Evolutionary conservation across 805 yeast species (phyloP).

Genomic region (Ogataea salicorniae): DNA sequence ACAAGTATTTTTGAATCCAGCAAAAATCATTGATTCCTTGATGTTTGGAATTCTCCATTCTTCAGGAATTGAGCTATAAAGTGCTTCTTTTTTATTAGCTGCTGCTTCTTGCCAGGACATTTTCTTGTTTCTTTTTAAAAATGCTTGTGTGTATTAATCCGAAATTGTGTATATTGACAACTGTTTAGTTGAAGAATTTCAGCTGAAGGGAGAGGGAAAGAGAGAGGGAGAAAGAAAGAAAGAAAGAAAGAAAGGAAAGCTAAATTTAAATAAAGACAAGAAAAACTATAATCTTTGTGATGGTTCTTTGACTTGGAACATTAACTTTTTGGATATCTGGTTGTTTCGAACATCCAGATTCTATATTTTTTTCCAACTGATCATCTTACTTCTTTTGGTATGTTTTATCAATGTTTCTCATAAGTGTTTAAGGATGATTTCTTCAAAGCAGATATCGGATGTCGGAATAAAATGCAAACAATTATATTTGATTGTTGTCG

Average conservation of each 20-base stretch:
- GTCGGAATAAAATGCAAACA: too few species aligned
- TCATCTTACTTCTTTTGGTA: neutral
- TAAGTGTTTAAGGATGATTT: neutral
- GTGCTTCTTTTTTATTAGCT: neutral
- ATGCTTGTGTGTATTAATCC: too few species aligned
- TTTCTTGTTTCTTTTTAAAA: too few species aligned
- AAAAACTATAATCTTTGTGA: slow-evolving; percentile 33
- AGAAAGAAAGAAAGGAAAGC: too few species aligned
- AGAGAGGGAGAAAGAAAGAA: too few species aligned
- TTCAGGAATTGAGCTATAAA: slow-evolving; percentile 26
- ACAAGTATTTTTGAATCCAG: slow-evolving; percentile 38
- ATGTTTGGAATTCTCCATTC: slow-evolving; percentile 40
- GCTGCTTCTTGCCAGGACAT: neutral
- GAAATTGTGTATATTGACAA: too few species aligned
- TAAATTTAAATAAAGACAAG: slow-evolving; percentile 32
- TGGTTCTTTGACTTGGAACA: slow-evolving; percentile 5
- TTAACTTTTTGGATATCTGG: slow-evolving; percentile 31
- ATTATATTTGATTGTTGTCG: too few species aligned
- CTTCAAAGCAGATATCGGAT: neutral
- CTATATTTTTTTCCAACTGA: slow-evolving; percentile 15
- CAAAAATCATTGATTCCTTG: slow-evolving; percentile 26
- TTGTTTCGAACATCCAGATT: slow-evolving; percentile 39
- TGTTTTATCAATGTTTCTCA: neutral
- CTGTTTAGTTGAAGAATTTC: too few species aligned
- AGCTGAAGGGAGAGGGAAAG: too few species aligned